A percentile compares a stretch with the other conserved stretches of the same genome.
phyloP scores from a whole-genome alignment of 352 stramenopile genomes.

The Globisporangium middletonii region DNA sequence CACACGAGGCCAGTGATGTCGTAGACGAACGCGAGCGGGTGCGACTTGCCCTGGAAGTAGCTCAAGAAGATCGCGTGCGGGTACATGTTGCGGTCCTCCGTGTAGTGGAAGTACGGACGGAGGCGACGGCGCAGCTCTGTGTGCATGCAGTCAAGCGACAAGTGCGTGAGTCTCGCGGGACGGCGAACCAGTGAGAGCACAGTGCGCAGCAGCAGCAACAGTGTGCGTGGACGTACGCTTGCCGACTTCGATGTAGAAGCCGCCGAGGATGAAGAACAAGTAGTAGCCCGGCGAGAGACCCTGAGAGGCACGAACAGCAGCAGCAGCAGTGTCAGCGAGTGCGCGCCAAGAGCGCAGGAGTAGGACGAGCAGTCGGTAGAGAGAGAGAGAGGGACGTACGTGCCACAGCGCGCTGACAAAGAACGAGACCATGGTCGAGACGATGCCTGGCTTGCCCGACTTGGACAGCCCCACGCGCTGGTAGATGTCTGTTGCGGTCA shows the following conservation, averaged over 20 bases:
- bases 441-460: slow-evolving; percentile 58
- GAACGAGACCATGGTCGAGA: slow-evolving; percentile 77
- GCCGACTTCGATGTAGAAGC: slow-evolving; percentile 83
- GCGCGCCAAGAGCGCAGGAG: neutral
- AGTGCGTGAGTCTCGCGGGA: too few species aligned
- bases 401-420: slow-evolving; percentile 84
- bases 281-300: slow-evolving; percentile 85
- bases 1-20: slow-evolving; percentile 62
- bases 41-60: slow-evolving; percentile 68
- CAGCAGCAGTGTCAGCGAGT: neutral
- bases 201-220: too few species aligned
- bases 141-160: neutral
- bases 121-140: slow-evolving; percentile 67
- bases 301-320: slow-evolving; percentile 25
- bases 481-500: slow-evolving; percentile 58
- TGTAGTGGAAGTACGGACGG: slow-evolving; percentile 82
- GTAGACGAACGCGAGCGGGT: slow-evolving; percentile 76
- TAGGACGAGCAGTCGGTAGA: neutral
- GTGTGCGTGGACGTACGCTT: slow-evolving; percentile 40
- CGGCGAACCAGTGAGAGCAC: too few species aligned
- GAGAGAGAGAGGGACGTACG: slow-evolving; percentile 26
- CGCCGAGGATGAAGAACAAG: slow-evolving; percentile 81
- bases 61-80: slow-evolving; percentile 75
- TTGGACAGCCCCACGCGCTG: slow-evolving; percentile 77
- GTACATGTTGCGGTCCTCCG: slow-evolving; percentile 70